Percentiles rank a stretch among this genome's conserved stretches.
phyloP scores from a whole-genome alignment of 352 stramenopile species.

The Globisporangium irregulare region DNA sequence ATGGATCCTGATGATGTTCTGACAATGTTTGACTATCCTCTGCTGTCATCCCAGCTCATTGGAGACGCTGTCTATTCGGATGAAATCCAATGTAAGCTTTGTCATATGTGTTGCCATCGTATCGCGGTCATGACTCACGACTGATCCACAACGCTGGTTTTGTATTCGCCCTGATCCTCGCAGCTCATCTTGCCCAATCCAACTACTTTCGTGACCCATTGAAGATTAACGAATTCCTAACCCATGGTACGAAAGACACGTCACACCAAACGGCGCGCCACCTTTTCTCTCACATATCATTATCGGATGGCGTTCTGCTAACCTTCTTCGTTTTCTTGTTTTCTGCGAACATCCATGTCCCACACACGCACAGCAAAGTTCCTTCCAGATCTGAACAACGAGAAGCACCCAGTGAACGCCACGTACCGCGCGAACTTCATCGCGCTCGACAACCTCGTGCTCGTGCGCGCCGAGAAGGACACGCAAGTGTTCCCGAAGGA shows the following conservation, averaged over 20 bases:
- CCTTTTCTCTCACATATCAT: background rate
- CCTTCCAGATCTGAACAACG: constrained; percentile 90
- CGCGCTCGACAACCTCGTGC: constrained; percentile 83
- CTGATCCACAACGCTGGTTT: background rate
- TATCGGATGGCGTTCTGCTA: background rate
- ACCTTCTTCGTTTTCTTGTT: background rate
- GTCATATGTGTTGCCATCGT: background rate
- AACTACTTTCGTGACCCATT: constrained; percentile 93
- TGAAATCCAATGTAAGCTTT: constrained; percentile 66
- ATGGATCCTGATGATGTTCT: constrained; percentile 6
- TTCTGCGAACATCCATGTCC: background rate
- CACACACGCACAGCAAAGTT: constrained; percentile 45
- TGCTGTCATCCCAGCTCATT: constrained; percentile 56
- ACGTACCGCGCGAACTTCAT: constrained; percentile 90
- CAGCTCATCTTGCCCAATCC: constrained; percentile 83
- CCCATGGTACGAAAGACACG: constrained; percentile 40
- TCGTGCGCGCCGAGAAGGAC: constrained; percentile 88
- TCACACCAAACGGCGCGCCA: background rate
- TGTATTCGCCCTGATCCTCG: background rate
- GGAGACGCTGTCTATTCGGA: constrained; percentile 83
- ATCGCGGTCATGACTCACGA: too few species aligned
- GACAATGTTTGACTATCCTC: constrained; percentile 2
- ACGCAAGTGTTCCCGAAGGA: constrained; percentile 89
- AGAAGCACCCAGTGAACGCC: constrained; percentile 65
- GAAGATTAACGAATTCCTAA: constrained; percentile 64